These are phyloP conservation scores for Quercus cerris DNA, from an alignment of 306 rosid species.

Conservation along the genomic window DNA sequence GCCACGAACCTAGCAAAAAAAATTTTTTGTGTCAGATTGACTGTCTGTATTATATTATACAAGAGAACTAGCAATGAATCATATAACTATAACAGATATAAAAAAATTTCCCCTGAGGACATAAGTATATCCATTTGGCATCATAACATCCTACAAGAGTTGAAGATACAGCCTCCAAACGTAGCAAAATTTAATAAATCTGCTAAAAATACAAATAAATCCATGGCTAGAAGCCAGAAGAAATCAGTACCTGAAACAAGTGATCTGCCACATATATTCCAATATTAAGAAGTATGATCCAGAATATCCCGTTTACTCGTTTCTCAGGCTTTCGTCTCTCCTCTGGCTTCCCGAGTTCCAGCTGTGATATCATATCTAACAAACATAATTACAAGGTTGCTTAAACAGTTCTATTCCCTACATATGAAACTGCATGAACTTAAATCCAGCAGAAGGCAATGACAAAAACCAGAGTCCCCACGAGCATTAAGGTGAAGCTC, in stretches of 20 bases:
- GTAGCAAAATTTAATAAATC: background rate
- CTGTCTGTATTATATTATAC: background rate
- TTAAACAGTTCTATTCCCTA: background rate
- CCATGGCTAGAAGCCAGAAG: background rate
- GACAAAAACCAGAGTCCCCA: background rate
- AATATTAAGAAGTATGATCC: slow-evolving; percentile 78
- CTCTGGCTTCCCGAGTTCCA: slow-evolving; percentile 64
- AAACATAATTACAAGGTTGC: slow-evolving; percentile 14
- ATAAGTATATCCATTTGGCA: background rate
- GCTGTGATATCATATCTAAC: slow-evolving; percentile 69
- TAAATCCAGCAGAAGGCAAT: background rate
- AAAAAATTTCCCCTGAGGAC: background rate
- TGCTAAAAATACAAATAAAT: background rate
- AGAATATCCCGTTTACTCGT: slow-evolving; percentile 83
- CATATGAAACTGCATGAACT: background rate
- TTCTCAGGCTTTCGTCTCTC: slow-evolving; percentile 46
- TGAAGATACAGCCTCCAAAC: background rate
- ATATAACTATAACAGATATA: background rate
- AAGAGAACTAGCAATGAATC: background rate
- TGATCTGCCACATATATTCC: slow-evolving; percentile 81
- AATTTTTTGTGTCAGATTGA: slow-evolving; percentile 2
- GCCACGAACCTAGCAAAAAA: slow-evolving; percentile 49
- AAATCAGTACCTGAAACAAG: slow-evolving; percentile 54
- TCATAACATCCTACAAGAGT: background rate
- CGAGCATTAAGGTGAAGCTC: background rate